Evolutionary conservation across 176 grass and related monocot genomes (phyloP).

Genomic region (Lolium rigidum): DNA sequence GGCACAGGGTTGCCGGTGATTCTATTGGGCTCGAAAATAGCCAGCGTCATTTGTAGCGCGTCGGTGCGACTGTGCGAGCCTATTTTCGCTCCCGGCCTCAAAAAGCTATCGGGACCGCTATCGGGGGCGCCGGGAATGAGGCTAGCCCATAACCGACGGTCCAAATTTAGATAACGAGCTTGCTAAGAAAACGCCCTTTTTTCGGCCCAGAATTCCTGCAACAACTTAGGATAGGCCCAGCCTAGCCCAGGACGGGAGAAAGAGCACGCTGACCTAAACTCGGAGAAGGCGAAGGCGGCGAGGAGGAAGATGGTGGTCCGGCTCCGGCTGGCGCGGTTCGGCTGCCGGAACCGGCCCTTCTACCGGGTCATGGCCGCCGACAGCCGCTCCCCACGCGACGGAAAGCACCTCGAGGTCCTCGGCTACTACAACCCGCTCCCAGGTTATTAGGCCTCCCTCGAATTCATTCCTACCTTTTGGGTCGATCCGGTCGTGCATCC

Average conservation of each 20-base stretch:
- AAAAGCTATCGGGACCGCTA: too few relatives aligned
- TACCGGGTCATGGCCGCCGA: constrained; percentile 87
- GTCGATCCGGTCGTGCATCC: neutral
- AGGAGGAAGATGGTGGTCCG: constrained; percentile 60
- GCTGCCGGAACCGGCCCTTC: constrained; percentile 75
- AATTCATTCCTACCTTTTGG: neutral
- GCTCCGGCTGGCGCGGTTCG: constrained; percentile 69
- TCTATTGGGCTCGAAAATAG: too few relatives aligned
- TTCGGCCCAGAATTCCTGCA: neutral
- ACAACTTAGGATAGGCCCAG: neutral
- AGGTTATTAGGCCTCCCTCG: constrained; percentile 12
- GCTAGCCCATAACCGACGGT: too few relatives aligned
- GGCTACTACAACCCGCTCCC: constrained; percentile 84
- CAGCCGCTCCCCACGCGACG: constrained; percentile 69
- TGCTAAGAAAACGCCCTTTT: too few relatives aligned
- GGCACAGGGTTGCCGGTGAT: too few relatives aligned
- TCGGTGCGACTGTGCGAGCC: too few relatives aligned
- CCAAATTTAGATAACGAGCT: neutral
- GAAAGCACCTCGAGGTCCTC: constrained; percentile 82
- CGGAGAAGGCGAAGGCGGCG: constrained; percentile 25
- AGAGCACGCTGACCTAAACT: neutral
- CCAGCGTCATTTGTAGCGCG: too few relatives aligned
- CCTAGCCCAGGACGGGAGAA: neutral
- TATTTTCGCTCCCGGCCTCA: too few relatives aligned
- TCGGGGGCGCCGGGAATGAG: too few relatives aligned